A percentile compares a stretch with the other conserved stretches of the same genome.
phyloP scores from a whole-genome alignment of 1,139 yeast genomes.

The Kluyveromyces sp. region DNA sequence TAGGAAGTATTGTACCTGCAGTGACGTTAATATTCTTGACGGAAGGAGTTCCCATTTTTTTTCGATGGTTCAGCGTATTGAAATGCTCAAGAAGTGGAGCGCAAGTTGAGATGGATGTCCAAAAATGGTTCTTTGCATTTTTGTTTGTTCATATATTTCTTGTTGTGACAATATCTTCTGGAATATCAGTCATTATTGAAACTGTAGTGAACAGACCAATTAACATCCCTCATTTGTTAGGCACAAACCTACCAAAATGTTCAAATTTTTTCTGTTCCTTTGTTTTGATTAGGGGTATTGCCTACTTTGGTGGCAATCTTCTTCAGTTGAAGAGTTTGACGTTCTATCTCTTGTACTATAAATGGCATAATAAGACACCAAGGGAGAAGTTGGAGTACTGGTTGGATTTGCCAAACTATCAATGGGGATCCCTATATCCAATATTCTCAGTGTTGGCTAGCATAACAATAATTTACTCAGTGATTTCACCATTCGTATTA shows the following conservation, averaged over 20 bases:
- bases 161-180: slow-evolving; percentile 80
- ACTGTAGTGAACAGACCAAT: slow-evolving; percentile 65
- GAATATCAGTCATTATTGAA: slow-evolving; percentile 60
- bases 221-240: slow-evolving; percentile 62
- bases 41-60: slow-evolving; percentile 45
- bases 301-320: slow-evolving; percentile 64
- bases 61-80: slow-evolving; percentile 42
- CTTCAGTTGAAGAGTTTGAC: slow-evolving; percentile 47
- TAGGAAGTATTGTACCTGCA: slow-evolving; percentile 57
- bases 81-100: slow-evolving; percentile 52
- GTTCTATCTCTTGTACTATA: slow-evolving; percentile 36
- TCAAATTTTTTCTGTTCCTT: slow-evolving; percentile 77
- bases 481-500: slow-evolving; percentile 71
- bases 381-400: slow-evolving; percentile 45
- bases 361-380: slow-evolving; percentile 48
- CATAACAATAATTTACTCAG: slow-evolving; percentile 68
- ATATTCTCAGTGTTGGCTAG: slow-evolving; percentile 68
- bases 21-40: slow-evolving; percentile 51
- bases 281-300: slow-evolving; percentile 62
- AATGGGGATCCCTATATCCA: slow-evolving; percentile 79
- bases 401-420: slow-evolving; percentile 40
- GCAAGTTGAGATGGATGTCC: slow-evolving; percentile 52
- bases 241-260: slow-evolving; percentile 71
- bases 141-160: slow-evolving; percentile 74
- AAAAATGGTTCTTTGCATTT: slow-evolving; percentile 62